phyloP scores from a whole-genome alignment of 768 basidiomycete genomes.

The Tylopilus balloui region DNA sequence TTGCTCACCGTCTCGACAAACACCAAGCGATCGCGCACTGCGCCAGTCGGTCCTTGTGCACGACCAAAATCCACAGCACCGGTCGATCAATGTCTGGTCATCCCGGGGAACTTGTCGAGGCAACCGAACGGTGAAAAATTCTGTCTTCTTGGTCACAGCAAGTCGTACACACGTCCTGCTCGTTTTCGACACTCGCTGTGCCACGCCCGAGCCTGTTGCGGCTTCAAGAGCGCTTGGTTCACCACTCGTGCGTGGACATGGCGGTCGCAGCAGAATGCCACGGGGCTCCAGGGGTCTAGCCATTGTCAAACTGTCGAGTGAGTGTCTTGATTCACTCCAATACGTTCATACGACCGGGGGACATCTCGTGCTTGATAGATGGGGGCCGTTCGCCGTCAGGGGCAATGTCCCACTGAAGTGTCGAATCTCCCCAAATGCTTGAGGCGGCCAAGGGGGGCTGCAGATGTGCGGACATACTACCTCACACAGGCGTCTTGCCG shows the following conservation, averaged over 20 bases:
- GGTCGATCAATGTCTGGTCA: neutral
- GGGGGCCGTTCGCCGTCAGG: neutral
- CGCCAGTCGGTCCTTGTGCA: neutral
- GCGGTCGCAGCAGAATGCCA: slow-evolving; percentile 5
- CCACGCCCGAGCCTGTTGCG: slow-evolving; percentile 14
- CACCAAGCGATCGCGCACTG: slow-evolving; percentile 1
- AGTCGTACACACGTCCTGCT: slow-evolving; percentile 17
- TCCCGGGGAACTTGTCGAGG: slow-evolving; percentile 11
- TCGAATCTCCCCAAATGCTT: slow-evolving; percentile 7
- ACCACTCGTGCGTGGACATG: slow-evolving; percentile 6
- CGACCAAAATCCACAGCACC: slow-evolving; percentile 5
- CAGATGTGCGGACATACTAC: slow-evolving; percentile 20
- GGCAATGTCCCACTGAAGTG: neutral
- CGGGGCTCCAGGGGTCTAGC: neutral
- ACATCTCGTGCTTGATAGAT: slow-evolving; percentile 11
- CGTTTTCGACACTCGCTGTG: slow-evolving; percentile 23
- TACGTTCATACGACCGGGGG: slow-evolving; percentile 23
- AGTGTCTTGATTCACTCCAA: slow-evolving; percentile 32
- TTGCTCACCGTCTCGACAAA: slow-evolving; percentile 12
- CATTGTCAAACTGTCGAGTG: slow-evolving; percentile 20
- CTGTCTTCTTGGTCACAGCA: slow-evolving; percentile 20
- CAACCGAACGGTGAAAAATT: slow-evolving; percentile 27
- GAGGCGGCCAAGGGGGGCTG: slow-evolving; percentile 2
- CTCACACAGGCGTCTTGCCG: slow-evolving; percentile 28
- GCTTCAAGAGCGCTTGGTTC: slow-evolving; percentile 12